Base-by-base conservation (phyloP, 2,329 filamentous ascomycete genomes). In the Stagonosporopsis rhizophila region DNA sequence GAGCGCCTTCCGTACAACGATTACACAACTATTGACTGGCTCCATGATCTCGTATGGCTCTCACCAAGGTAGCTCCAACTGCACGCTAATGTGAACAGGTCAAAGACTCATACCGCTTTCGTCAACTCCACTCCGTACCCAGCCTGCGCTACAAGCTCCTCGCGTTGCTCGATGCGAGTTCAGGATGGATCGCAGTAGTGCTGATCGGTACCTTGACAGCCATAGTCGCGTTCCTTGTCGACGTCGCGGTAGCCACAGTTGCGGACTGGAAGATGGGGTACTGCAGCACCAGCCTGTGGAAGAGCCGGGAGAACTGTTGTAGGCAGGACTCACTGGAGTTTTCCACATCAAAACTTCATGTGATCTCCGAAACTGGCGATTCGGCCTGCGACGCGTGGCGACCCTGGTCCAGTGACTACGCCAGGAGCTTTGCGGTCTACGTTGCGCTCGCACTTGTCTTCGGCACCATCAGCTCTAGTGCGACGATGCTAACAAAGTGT, bases 1-100 rank as follows among this genome's bases (percentile, higher is more conserved):
- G 84, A 87, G 65, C 74, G 83, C 47, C 69, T 86, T 19, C 81
- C 83, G 0, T 87, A 87, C 66, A 86, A 85, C 64, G 82, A 86
- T 60, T 87, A 87, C 61, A 83, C 81, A 7, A 85, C 84, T 1
- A 86, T 87, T 54, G 84, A 87, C 69, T 87, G 84, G 84, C 75
- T 87, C 9, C 85, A 85, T 68, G 83, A 85, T 62, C 69, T 87
- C 52, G 82, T 83, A 44, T 15, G n/a, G 2, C 2, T 37, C 17
- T 28, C 4, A 3, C 3, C 3, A 3, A 4, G 8, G 1, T 39
- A 5, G 23, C 11, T 19, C 11, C 17, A 25, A 12, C 9, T 15
- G 7, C 38, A 2, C 27, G 17, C 47, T 60, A 17, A 61, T 23
- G n/a, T 23, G 12, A 20, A 9, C 47, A 83, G 80, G 78, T 85